Percentiles rank a stretch among this genome's conserved stretches.
Evolutionary conservation across 2,329 filamentous ascomycete species (phyloP).

Genomic region (Plectosphaerella plurivora): DNA sequence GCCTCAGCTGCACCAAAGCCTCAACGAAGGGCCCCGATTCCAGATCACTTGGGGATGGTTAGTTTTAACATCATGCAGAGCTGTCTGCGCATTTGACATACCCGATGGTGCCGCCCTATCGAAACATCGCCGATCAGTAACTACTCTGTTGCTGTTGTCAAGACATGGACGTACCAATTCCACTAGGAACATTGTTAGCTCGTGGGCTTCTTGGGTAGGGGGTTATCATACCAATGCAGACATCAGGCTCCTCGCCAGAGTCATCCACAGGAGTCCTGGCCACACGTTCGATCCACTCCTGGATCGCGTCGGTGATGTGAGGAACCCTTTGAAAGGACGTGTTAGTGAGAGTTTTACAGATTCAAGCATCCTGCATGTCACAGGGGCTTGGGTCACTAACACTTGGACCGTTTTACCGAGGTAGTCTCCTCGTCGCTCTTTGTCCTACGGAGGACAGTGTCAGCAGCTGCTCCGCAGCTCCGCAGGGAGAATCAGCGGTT

Average conservation of each 20-base stretch:
- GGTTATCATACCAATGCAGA: slow-evolving; percentile 72
- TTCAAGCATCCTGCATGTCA: background rate
- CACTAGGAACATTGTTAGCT: slow-evolving; percentile 16
- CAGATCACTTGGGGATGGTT: slow-evolving; percentile 54
- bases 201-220: too few species aligned
- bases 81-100: slow-evolving; percentile 7
- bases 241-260: slow-evolving; percentile 75
- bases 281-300: slow-evolving; percentile 88
- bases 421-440: slow-evolving; percentile 68
- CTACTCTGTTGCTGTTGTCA: background rate
- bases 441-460: slow-evolving; percentile 8
- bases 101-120: slow-evolving; percentile 55
- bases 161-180: slow-evolving; percentile 22
- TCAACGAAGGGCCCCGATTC: slow-evolving; percentile 87
- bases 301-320: slow-evolving; percentile 86
- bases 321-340: slow-evolving; percentile 50
- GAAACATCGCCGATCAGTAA: slow-evolving; percentile 1
- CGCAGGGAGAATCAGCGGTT: background rate
- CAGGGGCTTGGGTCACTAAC: slow-evolving; percentile 11
- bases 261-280: slow-evolving; percentile 83
- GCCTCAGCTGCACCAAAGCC: slow-evolving; percentile 73
- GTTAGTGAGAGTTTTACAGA: background rate
- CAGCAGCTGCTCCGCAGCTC: background rate
- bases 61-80: background rate
- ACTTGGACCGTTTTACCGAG: slow-evolving; percentile 87